Evolutionary conservation across 177 flowering plant genomes (phyloP).

Genomic region (Telopea speciosissima): DNA sequence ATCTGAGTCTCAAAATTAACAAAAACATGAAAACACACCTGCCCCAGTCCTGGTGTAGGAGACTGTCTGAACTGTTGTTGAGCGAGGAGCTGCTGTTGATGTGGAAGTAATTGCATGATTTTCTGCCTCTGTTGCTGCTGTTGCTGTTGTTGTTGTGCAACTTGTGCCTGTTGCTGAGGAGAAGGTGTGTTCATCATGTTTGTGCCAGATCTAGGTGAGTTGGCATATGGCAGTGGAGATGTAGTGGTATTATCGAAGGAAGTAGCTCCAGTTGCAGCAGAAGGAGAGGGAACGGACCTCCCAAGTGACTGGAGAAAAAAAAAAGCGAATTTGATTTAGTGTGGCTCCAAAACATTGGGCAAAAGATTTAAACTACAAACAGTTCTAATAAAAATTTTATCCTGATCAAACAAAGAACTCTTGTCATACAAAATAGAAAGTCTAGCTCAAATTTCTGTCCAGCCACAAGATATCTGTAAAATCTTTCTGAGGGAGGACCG

Average conservation of each 20-base stretch:
- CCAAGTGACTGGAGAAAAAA: conserved; percentile 25
- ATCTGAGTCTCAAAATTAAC: not conserved
- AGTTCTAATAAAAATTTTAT: no score
- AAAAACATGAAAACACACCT: conserved; percentile 33
- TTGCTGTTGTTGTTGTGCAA: conserved; percentile 31
- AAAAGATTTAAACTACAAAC: no score
- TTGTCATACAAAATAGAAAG: no score
- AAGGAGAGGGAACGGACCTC: conserved; percentile 89
- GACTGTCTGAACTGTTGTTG: conserved; percentile 82
- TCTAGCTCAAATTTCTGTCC: no score
- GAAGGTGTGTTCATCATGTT: conserved; percentile 88
- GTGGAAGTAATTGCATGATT: conserved; percentile 54
- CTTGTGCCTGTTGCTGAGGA: conserved; percentile 80
- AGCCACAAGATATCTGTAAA: no score
- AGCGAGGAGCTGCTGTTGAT: conserved; percentile 81
- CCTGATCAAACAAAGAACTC: no score
- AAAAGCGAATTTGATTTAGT: no score
- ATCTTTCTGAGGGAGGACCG: no score
- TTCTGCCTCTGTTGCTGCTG: conserved; percentile 72
- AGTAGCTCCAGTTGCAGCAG: conserved; percentile 44
- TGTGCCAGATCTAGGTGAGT: conserved; percentile 85
- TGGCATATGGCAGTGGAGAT: conserved; percentile 85
- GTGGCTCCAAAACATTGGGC: no score
- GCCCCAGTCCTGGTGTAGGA: conserved; percentile 61
- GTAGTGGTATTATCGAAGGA: conserved; percentile 67